Evolutionary conservation across 495 filamentous ascomycete species (phyloP).

Genomic region (Cercophora samala): DNA sequence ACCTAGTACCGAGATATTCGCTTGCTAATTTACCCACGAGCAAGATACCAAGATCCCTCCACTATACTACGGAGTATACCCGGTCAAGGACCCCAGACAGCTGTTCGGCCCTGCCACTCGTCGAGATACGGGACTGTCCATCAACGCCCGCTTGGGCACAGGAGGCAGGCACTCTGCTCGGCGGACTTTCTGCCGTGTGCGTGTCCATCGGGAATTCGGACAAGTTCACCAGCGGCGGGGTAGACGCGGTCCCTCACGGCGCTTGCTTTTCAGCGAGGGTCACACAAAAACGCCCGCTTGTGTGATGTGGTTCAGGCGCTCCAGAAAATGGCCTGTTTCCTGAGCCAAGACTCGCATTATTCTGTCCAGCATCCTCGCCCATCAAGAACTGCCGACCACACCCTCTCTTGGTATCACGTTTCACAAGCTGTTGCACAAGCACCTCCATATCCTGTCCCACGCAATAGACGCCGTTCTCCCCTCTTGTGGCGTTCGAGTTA

Average conservation of each 20-base stretch:
- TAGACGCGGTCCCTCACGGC: background rate
- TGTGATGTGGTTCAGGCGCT: background rate
- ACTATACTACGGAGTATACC: too few relatives aligned
- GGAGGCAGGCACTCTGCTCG: background rate
- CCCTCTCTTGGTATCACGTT: background rate
- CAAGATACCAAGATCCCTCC: too few relatives aligned
- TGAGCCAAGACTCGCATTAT: background rate
- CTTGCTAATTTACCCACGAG: background rate
- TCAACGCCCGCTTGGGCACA: background rate
- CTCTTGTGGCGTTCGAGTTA: slow-evolving; percentile 1
- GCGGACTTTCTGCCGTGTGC: background rate
- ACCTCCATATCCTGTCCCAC: background rate
- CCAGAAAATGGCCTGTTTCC: background rate
- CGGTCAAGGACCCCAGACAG: background rate
- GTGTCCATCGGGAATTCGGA: slow-evolving; percentile 1
- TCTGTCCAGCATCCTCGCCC: background rate
- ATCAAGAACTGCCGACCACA: background rate
- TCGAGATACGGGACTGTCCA: slow-evolving; percentile 5
- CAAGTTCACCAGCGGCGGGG: slow-evolving; percentile 4
- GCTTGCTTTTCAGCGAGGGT: background rate
- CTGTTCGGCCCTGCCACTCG: background rate
- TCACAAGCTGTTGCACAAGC: background rate
- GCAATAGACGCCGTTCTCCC: background rate
- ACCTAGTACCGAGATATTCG: background rate
- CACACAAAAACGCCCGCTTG: background rate